These are phyloP conservation scores for Rhazya stricta DNA, from an alignment of 257 asterid genomes.

Conservation along the genomic window DNA sequence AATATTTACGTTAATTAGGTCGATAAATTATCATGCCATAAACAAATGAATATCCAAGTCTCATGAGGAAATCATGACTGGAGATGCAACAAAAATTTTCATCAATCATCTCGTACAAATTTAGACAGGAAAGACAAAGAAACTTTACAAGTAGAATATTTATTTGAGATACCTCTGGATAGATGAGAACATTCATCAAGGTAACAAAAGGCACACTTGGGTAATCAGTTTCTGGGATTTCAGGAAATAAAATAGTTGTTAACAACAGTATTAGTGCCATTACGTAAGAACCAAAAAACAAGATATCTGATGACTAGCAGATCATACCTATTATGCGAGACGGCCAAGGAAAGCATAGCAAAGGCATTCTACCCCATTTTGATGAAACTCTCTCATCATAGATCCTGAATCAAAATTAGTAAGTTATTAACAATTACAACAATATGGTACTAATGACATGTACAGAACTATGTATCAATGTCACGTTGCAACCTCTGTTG, in stretches of 20 bases:
- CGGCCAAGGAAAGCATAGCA: conserved; percentile 62
- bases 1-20: not conserved
- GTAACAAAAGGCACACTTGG: conserved; percentile 53
- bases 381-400: conserved; percentile 44
- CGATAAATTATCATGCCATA: not conserved
- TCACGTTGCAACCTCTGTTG: conserved; percentile 50
- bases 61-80: not conserved
- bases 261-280: conserved; percentile 19
- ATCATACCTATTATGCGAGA: conserved; percentile 56
- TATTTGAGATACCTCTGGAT: conserved; percentile 54
- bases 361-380: conserved; percentile 58
- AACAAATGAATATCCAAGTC: not conserved
- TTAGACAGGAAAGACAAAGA: not conserved
- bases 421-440: conserved; percentile 5
- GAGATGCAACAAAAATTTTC: not conserved
- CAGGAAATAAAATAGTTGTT: conserved; percentile 10
- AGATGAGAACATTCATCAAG: conserved; percentile 65
- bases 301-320: not conserved
- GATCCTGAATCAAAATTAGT: conserved; percentile 33
- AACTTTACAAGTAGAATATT: not conserved
- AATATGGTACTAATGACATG: not conserved
- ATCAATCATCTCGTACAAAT: not conserved
- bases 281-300: conserved; percentile 8
- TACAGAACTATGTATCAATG: not conserved
- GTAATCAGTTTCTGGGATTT: conserved; percentile 48